phyloP scores from a whole-genome alignment of 2,329 filamentous ascomycete genomes.

The Cryphonectria radicalis region DNA sequence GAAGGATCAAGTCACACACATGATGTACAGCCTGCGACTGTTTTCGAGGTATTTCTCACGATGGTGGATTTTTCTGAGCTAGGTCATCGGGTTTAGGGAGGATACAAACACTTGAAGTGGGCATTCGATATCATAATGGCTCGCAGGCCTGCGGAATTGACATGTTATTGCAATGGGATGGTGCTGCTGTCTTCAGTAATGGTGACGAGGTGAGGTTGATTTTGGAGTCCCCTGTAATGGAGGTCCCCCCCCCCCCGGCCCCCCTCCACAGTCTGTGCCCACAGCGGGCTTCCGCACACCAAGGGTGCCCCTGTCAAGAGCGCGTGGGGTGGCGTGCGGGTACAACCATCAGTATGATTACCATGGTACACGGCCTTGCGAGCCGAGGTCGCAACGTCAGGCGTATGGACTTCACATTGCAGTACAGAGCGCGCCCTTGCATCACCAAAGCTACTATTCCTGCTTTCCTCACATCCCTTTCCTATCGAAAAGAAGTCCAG shows the following conservation, averaged over 20 bases:
- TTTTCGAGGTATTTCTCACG: neutral
- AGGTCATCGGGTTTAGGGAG: neutral
- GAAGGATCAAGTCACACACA: neutral
- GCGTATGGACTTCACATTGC: neutral
- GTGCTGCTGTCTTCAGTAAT: neutral
- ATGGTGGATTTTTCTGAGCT: neutral
- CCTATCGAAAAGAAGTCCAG: neutral
- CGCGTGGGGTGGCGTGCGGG: neutral
- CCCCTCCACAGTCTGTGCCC: neutral
- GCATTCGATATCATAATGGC: neutral
- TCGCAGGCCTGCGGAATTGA: neutral
- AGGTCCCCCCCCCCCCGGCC: neutral
- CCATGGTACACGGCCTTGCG: neutral
- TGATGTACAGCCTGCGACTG: neutral
- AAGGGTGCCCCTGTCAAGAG: slow-evolving; percentile 2
- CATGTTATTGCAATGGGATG: slow-evolving; percentile 2
- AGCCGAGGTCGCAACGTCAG: slow-evolving; percentile 13
- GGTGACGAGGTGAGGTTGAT: slow-evolving; percentile 14
- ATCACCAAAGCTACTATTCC: neutral
- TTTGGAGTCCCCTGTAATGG: slow-evolving; percentile 10
- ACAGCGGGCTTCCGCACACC: neutral
- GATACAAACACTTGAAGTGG: neutral
- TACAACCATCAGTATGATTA: neutral
- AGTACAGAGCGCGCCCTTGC: neutral
- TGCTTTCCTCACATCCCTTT: neutral